Percentiles rank a stretch among this genome's conserved stretches.
Conservation (phyloP, 768 basidiomycete genomes). For the Mycena leptocephala region DNA sequence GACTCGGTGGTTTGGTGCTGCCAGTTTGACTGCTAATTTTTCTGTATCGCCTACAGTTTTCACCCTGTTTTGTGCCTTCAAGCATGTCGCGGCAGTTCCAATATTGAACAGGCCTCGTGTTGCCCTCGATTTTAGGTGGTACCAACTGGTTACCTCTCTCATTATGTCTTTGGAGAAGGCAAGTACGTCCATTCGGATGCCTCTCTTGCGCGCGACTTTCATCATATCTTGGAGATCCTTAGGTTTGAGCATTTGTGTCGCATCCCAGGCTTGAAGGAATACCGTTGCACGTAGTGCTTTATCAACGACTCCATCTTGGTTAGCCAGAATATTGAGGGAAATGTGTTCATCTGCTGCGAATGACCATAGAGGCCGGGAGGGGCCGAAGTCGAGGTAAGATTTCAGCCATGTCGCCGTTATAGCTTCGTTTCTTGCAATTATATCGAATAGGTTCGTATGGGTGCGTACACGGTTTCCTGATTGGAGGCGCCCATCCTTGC, state of each 20-base stretch:
- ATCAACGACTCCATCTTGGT: not conserved
- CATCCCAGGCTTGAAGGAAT: not conserved
- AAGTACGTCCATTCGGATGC: not conserved
- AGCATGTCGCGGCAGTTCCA: not conserved
- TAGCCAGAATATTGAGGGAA: not conserved
- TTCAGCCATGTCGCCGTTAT: slow-evolving; percentile 31
- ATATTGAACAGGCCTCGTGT: not conserved
- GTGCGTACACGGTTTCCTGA: slow-evolving; percentile 36
- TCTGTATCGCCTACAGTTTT: not conserved
- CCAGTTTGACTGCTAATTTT: not conserved
- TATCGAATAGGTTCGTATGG: slow-evolving; percentile 33
- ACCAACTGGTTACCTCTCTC: not conserved
- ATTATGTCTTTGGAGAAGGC: not conserved
- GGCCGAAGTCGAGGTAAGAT: not conserved
- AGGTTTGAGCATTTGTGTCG: not conserved
- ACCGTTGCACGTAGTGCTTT: not conserved
- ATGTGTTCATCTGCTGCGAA: not conserved
- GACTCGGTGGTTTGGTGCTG: not conserved
- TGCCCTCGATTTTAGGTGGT: not conserved
- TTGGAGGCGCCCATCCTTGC: no score
- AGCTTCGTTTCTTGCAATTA: no score
- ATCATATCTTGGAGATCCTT: not conserved
- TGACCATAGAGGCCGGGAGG: not conserved
- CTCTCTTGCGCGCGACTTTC: not conserved
- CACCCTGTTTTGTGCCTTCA: not conserved